Evolutionary conservation across 192 early-diverging fungal genomes (phyloP), one percentile per base, ranked within the genome.

Genomic region (Coemansia reversa): DNA sequence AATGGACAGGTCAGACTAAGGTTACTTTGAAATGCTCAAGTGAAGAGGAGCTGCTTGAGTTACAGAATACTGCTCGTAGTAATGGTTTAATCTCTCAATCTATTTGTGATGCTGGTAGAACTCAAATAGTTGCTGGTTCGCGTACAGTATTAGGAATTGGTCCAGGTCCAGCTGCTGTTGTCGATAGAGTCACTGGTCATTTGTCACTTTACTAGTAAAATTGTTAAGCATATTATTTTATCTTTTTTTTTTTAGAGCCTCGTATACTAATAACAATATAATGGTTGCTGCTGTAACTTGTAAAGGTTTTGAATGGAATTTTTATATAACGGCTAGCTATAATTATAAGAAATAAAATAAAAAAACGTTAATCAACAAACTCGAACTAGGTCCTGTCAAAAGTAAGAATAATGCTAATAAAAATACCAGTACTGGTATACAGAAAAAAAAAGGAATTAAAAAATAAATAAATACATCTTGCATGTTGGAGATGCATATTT

Each of bases 61-160:
- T 82, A 55, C 65, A 77, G 47, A 49, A 49, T 18, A 45, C 32
- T 50, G 80, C 80, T 0, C 62, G 57, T 20, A 30, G 30, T 2
- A 20, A 55, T 5, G 80, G 80, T 1, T 65, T 82, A 14, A 69
- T 75, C 11, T 64, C 71, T 2, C 70, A 75, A 66, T 87, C 84
- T 51, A 95, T 97, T 60, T 84, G 84, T 27, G 97, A 99, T 76
- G 97, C 97, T 7, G 97, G 97, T 11, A 80, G 80, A 7, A 82
- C 80, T 6, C 80, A 82, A 63, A 76, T 99, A 60, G 92, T 91
- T 24, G 87, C 94, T 33, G 94, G 94, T 29, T 93, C 94, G 7
- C 76, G 86, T 29, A 99, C 97, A 2, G 97, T 99, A 9, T 73
- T 95, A 30, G 97, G 91, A 5, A 89, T 99, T 60, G 97, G 97